Evolutionary conservation across 2,329 filamentous ascomycete genomes (phyloP).

Genomic region (Cercospora canescens): DNA sequence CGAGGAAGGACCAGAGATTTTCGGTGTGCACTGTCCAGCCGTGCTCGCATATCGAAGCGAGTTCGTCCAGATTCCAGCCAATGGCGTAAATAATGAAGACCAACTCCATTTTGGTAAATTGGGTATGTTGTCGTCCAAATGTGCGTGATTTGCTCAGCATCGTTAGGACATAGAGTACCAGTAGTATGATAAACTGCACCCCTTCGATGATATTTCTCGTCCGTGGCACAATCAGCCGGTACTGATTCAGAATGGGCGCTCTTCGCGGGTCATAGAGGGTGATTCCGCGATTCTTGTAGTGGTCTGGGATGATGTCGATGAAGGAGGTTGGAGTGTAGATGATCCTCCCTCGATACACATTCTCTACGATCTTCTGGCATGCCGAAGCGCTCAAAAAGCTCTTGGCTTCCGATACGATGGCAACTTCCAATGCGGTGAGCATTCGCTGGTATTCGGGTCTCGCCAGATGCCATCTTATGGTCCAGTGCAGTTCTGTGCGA

Average conservation of each 20-base stretch:
- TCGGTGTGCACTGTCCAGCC: slow-evolving; percentile 80
- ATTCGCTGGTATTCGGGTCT: slow-evolving; percentile 57
- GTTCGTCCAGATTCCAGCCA: slow-evolving; percentile 78
- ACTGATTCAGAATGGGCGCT: slow-evolving; percentile 78
- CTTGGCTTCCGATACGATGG: slow-evolving; percentile 80
- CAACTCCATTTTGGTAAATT: slow-evolving; percentile 56
- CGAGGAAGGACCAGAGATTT: slow-evolving; percentile 85
- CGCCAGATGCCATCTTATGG: slow-evolving; percentile 41
- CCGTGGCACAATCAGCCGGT: slow-evolving; percentile 77
- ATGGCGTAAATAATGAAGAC: slow-evolving; percentile 72
- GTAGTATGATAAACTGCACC: slow-evolving; percentile 69
- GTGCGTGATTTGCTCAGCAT: slow-evolving; percentile 69
- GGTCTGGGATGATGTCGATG: slow-evolving; percentile 80
- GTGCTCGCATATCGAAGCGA: slow-evolving; percentile 75
- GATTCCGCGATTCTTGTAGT: slow-evolving; percentile 82
- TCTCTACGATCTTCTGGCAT: slow-evolving; percentile 78
- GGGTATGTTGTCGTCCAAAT: slow-evolving; percentile 34
- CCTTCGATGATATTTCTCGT: slow-evolving; percentile 76
- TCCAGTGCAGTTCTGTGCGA: slow-evolving; percentile 47
- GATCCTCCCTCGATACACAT: slow-evolving; percentile 77
- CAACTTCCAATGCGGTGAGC: slow-evolving; percentile 76
- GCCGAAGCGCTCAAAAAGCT: slow-evolving; percentile 74
- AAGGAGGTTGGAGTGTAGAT: slow-evolving; percentile 81
- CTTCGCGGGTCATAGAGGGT: slow-evolving; percentile 76
- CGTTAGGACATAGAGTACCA: slow-evolving; percentile 68